Conservation (phyloP, 2,329 filamentous ascomycete genomes). For the Didymellaceae sp. region DNA sequence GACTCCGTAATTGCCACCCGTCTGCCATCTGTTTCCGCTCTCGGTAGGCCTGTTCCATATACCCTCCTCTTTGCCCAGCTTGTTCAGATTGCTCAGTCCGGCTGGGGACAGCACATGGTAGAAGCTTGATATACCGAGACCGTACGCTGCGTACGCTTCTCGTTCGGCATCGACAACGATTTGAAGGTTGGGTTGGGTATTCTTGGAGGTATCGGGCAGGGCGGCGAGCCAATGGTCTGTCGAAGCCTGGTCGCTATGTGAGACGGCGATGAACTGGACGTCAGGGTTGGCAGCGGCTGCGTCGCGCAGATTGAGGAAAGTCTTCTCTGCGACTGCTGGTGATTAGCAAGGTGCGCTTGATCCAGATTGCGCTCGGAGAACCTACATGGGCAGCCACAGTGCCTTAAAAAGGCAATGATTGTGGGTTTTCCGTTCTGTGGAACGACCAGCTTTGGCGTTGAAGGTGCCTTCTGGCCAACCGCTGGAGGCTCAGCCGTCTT, state of each 20-base stretch:
- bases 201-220: conserved; percentile 29
- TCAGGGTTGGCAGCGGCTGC: conserved; percentile 33
- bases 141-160: conserved; percentile 69
- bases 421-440: conserved; percentile 61
- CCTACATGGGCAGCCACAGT: conserved; percentile 79
- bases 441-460: conserved; percentile 59
- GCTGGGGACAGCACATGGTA: conserved; percentile 69
- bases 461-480: conserved; percentile 64
- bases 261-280: conserved; percentile 44
- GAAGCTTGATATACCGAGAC: conserved; percentile 65
- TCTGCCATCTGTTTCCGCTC: conserved; percentile 74
- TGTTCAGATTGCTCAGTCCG: conserved; percentile 64
- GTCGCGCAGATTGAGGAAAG: conserved; percentile 51
- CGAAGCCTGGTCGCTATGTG: conserved; percentile 41
- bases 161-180: conserved; percentile 67
- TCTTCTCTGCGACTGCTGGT: conserved; percentile 69
- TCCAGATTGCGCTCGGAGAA: conserved; percentile 35
- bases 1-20: conserved; percentile 68
- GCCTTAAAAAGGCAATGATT: conserved; percentile 71
- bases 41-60: conserved; percentile 71
- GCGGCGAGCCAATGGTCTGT: conserved; percentile 45
- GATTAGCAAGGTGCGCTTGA: background rate
- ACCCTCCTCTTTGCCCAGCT: conserved; percentile 65
- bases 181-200: conserved; percentile 60
- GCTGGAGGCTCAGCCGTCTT: conserved; percentile 54